A percentile compares a stretch with the other conserved stretches of the same genome.
These are phyloP conservation scores for Colletotrichum sp. DNA, from an alignment of 2,329 filamentous ascomycete genomes.

Conservation along the genomic window DNA sequence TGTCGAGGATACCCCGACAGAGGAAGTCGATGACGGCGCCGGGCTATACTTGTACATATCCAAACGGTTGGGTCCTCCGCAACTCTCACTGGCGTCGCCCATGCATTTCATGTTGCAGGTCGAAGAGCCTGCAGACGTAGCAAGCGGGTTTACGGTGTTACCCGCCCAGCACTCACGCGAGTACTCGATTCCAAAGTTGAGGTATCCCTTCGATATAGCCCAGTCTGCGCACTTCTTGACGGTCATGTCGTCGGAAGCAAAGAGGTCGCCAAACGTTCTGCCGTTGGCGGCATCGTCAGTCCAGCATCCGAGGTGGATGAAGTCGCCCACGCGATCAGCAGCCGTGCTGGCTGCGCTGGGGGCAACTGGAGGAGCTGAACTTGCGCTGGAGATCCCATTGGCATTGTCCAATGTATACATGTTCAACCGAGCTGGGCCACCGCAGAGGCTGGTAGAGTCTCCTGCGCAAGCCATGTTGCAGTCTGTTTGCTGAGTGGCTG, in stretches of 20 bases:
- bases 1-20: background rate
- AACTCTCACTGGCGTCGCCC: conserved; percentile 43
- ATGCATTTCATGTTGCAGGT: conserved; percentile 47
- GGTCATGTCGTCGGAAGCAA: conserved; percentile 35
- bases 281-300: conserved; percentile 28
- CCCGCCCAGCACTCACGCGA: conserved; percentile 48
- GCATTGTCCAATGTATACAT: conserved; percentile 39
- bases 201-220: conserved; percentile 37
- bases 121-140: conserved; percentile 28
- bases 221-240: conserved; percentile 45
- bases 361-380: conserved; percentile 11
- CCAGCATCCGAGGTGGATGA: background rate
- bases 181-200: conserved; percentile 49
- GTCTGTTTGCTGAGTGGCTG: conserved; percentile 34
- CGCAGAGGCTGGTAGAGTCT: conserved; percentile 44
- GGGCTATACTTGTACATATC: conserved; percentile 39
- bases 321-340: background rate
- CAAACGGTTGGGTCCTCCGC: conserved; percentile 41
- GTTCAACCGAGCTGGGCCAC: conserved; percentile 42
- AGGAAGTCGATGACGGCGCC: background rate
- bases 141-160: conserved; percentile 38
- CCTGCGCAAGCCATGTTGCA: conserved; percentile 47
- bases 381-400: background rate
- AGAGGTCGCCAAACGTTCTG: conserved; percentile 30
- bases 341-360: conserved; percentile 22